These are phyloP conservation scores for Dothiorella sarmentorum DNA, from an alignment of 2,329 filamentous ascomycete genomes.

Conservation along the genomic window DNA sequence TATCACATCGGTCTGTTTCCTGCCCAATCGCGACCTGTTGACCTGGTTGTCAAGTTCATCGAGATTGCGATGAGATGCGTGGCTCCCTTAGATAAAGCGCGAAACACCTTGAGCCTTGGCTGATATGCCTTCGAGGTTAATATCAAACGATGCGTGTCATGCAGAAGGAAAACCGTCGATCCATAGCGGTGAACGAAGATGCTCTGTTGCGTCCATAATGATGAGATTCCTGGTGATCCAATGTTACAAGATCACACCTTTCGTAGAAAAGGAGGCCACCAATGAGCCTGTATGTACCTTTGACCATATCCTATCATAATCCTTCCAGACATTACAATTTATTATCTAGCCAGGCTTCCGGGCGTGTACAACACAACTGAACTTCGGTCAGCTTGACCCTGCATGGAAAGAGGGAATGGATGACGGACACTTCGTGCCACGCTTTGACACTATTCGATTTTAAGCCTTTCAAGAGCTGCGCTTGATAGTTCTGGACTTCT, in stretches of 20 bases:
- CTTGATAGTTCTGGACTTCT: conserved; percentile 11
- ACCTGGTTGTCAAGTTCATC: not conserved
- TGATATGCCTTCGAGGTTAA: not conserved
- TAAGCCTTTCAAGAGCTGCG: not conserved
- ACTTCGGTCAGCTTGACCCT: not conserved
- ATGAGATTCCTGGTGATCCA: not conserved
- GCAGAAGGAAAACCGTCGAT: no score
- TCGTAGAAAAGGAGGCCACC: not conserved
- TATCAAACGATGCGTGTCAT: no score
- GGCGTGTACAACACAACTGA: conserved; percentile 10
- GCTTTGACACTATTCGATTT: not conserved
- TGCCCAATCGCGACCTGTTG: not conserved
- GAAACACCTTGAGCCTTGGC: no score
- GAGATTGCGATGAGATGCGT: not conserved
- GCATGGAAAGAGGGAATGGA: not conserved
- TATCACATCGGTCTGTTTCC: not conserved
- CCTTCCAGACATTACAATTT: not conserved
- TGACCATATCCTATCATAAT: not conserved
- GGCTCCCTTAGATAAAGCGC: no score
- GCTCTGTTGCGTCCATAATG: no score
- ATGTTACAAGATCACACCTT: not conserved
- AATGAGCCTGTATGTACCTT: not conserved
- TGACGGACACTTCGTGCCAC: conserved; percentile 13
- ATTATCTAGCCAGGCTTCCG: conserved; percentile 6
- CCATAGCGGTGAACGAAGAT: no score